Evolutionary conservation across 352 stramenopile genomes (phyloP), one percentile per base, ranked within the genome.

Genomic region (Phytophthora cactorum): DNA sequence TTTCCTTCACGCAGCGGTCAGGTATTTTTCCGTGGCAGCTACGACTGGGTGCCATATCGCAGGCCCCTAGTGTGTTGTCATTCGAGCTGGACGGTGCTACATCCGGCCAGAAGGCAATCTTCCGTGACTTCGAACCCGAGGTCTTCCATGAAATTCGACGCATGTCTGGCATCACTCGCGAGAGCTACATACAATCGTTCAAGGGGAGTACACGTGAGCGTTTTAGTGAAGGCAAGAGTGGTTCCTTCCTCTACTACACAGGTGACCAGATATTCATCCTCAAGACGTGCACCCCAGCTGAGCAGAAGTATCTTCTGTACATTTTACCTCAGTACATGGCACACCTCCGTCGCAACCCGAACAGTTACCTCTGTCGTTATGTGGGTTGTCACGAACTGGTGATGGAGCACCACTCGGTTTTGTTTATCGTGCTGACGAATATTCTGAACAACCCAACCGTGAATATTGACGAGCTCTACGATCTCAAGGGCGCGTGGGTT

Each of bases 401-500:
- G 31, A 93, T 96, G 74, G 83, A 94, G 41, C 82, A 95, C 63
- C 84, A 94, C 59, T 92, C 84, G 2, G 80, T 97, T 47, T 74
- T 86, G 29, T 96, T 97, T 52, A 96, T 97, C 55, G 89, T 96
- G 56, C 75, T 97, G 36, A 93, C 85, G 11, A 96, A 95, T 58
- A 92, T 97, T 50, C 68, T 97, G 31, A 92, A 93, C 77, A 96
- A 93, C 64, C 77, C 89, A 32, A 88, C 63, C 2, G 77, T 95
- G 46, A 90, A 93, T 63, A 85, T 97, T 28, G 86, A 97, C 66
- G 89, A 95, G 60, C 85, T 94, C 41, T 97, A 94, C 74, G 90
- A 97, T 32, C 70, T 97, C 54, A 97, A 97, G 60, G 92, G 92
- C 11, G 93, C 86, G n/a, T 98, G 88, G 86, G 88, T 97, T 50